Percentiles rank a stretch among this genome's conserved stretches.
phyloP scores from a whole-genome alignment of 768 basidiomycete genomes.

The Rhizopogon vinicolor region DNA sequence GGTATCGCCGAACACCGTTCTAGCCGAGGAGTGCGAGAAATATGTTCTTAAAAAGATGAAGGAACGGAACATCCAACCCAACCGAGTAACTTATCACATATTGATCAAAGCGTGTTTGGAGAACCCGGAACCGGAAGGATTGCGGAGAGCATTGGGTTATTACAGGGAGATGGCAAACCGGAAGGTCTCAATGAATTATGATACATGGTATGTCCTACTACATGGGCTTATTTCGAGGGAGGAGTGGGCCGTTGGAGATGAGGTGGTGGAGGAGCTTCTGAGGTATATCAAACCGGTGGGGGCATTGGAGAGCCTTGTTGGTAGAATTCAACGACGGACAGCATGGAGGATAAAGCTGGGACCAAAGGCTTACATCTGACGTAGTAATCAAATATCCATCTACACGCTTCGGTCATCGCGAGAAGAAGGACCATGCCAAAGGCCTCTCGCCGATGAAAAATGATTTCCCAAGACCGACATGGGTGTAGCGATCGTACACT shows the following conservation, averaged over 20 bases:
- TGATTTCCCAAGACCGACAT: constrained; percentile 54
- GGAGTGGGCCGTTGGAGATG: constrained; percentile 58
- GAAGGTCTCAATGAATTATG: constrained; percentile 44
- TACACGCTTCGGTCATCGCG: constrained; percentile 10
- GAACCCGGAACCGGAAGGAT: constrained; percentile 43
- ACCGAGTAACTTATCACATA: constrained; percentile 70
- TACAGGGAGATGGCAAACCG: constrained; percentile 56
- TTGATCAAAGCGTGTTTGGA: constrained; percentile 66
- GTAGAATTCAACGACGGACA: constrained; percentile 39
- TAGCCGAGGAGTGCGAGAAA: constrained; percentile 41
- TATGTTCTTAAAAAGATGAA: constrained; percentile 59
- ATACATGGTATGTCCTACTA: constrained; percentile 79
- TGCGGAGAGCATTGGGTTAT: constrained; percentile 51
- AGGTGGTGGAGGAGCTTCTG: constrained; percentile 59
- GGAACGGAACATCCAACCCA: constrained; percentile 46
- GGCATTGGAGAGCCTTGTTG: constrained; percentile 44
- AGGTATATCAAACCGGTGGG: constrained; percentile 40
- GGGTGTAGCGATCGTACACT: constrained; percentile 72
- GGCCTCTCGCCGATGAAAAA: constrained; percentile 52
- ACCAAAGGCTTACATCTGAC: constrained; percentile 24
- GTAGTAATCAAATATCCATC: constrained; percentile 7
- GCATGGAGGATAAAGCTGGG: constrained; percentile 24
- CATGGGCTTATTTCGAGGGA: constrained; percentile 53
- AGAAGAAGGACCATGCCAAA: constrained; percentile 9
- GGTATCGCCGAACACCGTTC: constrained; percentile 39